Percentiles rank a stretch among this genome's conserved stretches.
These are phyloP conservation scores for Xylaria castorea DNA, from an alignment of 495 filamentous ascomycete species.

Conservation along the genomic window DNA sequence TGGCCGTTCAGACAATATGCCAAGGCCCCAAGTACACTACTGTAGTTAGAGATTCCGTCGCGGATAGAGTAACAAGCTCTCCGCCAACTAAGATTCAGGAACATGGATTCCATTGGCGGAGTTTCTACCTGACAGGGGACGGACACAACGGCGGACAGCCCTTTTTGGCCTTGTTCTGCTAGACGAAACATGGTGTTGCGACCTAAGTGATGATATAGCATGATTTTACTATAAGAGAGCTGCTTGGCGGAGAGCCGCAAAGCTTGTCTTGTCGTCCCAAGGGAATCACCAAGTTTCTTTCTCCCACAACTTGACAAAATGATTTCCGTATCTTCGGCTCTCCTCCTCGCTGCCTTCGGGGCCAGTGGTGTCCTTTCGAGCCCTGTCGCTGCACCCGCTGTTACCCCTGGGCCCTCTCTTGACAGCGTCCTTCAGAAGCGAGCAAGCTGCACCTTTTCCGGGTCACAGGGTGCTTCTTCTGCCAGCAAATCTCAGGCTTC, in stretches of 20 bases:
- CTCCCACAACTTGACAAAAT: neutral
- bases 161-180: neutral
- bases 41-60: neutral
- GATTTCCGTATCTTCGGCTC: neutral
- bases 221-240: conserved; percentile 1
- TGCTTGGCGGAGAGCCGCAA: conserved; percentile 10
- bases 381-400: conserved; percentile 38
- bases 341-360: conserved; percentile 34
- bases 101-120: conserved; percentile 15
- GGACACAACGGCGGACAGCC: neutral
- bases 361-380: conserved; percentile 44
- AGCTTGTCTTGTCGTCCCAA: conserved; percentile 10
- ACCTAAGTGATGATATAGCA: neutral
- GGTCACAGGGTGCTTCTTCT: conserved; percentile 41
- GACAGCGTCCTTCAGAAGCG: conserved; percentile 8
- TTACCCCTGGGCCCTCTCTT: conserved; percentile 6
- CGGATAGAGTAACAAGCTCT: neutral
- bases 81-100: neutral
- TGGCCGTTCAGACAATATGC: neutral
- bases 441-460: conserved; percentile 49
- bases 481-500: conserved; percentile 49
- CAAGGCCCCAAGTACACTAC: neutral
- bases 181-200: neutral
- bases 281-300: neutral
- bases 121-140: neutral